Percentiles rank a stretch among this genome's conserved stretches.
These are phyloP conservation scores for Funneliformis caledonium DNA, from an alignment of 371 early-diverging fungal species.

Conservation along the genomic window DNA sequence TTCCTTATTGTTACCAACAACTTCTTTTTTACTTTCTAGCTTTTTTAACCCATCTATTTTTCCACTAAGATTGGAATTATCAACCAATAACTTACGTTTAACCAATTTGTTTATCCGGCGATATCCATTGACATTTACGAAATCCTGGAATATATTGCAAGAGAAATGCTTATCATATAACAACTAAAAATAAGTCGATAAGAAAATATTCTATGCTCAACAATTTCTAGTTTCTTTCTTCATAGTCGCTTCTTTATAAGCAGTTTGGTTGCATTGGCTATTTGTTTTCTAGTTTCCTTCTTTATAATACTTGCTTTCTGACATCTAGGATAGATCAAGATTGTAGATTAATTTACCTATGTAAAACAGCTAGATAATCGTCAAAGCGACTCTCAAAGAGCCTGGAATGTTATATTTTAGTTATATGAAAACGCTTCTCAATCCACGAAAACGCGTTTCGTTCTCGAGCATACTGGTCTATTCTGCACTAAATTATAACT, in stretches of 20 bases:
- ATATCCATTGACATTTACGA: slow-evolving; percentile 12
- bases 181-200: background rate
- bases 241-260: slow-evolving; percentile 5
- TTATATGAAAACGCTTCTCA: background rate
- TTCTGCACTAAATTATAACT: background rate
- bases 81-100: slow-evolving; percentile 7
- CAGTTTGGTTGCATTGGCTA: background rate
- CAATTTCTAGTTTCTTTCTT: slow-evolving; percentile 17
- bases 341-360: background rate
- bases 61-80: background rate
- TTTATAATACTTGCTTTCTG: background rate
- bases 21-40: too few species aligned
- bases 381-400: background rate
- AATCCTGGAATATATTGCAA: slow-evolving; percentile 10
- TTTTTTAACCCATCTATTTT: background rate
- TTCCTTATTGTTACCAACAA: too few species aligned
- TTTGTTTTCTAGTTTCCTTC: background rate
- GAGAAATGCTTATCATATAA: slow-evolving; percentile 2
- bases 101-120: slow-evolving; percentile 4
- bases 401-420: background rate
- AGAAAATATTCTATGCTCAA: background rate
- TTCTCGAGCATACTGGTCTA: background rate
- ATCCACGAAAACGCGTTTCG: background rate
- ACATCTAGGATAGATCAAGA: background rate
- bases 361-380: background rate